Percentiles rank a stretch among this genome's conserved stretches.
Conservation (phyloP, 2,329 filamentous ascomycete genomes). For the Triangularia verruculosa region DNA sequence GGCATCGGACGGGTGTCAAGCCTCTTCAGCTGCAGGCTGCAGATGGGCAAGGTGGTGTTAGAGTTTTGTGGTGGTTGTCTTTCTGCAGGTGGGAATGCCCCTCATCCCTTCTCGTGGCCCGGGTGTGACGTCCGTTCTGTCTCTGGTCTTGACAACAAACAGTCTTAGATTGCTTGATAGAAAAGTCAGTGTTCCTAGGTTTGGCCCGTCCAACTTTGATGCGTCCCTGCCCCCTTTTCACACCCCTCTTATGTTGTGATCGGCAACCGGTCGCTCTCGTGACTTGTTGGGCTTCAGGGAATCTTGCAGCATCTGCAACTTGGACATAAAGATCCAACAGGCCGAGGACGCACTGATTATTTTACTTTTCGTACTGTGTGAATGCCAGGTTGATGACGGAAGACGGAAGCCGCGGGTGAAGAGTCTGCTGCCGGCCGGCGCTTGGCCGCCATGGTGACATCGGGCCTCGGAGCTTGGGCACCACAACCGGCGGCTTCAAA, state of each 20-base stretch:
- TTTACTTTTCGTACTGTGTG: not conserved
- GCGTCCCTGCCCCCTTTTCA: not conserved
- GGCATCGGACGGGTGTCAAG: not conserved
- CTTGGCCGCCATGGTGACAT: slow-evolving; percentile 14
- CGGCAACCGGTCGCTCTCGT: not conserved
- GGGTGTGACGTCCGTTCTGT: not conserved
- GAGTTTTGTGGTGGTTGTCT: not conserved
- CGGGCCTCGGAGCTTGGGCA: slow-evolving; percentile 1
- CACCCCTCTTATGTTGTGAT: not conserved
- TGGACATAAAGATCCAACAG: not conserved
- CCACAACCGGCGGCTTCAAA: slow-evolving; percentile 7
- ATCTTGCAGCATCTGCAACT: not conserved
- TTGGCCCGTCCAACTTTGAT: not conserved
- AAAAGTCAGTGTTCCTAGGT: not conserved
- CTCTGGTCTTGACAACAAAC: not conserved
- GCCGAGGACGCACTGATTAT: not conserved
- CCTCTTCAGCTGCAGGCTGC: not conserved
- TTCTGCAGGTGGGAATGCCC: not conserved
- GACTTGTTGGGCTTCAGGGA: not conserved
- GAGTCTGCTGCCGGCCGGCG: not conserved
- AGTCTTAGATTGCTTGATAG: not conserved
- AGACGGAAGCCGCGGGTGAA: not conserved
- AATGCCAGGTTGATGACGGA: not conserved
- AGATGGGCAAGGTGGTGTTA: not conserved
- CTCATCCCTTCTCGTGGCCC: not conserved